A percentile compares a stretch with the other conserved stretches of the same genome.
These are phyloP conservation scores for Podaxis mareebaensis DNA, from an alignment of 768 basidiomycete genomes.

Conservation along the genomic window DNA sequence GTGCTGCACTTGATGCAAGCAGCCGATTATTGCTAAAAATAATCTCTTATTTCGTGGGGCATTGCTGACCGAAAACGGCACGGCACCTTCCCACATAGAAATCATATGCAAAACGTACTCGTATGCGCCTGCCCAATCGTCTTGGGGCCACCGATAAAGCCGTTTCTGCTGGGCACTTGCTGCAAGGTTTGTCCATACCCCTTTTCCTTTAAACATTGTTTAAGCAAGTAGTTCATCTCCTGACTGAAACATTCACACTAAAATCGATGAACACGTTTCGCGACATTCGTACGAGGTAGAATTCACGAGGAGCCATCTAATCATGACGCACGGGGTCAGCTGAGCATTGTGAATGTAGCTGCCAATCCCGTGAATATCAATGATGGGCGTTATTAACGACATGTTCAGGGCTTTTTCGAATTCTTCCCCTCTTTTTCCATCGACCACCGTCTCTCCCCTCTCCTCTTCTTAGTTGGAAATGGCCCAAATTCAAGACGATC, in stretches of 20 bases:
- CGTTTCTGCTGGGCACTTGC: too few species aligned
- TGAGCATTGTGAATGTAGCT: neutral
- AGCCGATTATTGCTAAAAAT: neutral
- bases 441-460: neutral
- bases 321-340: too few species aligned
- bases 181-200: too few species aligned
- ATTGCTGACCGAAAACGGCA: neutral
- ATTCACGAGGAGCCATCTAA: too few species aligned
- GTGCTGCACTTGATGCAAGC: too few species aligned
- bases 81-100: neutral
- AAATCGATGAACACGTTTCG: too few species aligned
- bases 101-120: neutral
- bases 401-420: neutral
- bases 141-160: too few species aligned
- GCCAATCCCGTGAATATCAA: neutral
- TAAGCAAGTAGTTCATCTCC: too few species aligned
- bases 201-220: too few species aligned
- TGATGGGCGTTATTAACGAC: neutral
- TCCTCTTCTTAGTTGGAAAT: conserved; percentile 26
- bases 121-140: too few species aligned
- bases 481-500: conserved; percentile 47
- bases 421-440: neutral
- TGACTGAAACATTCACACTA: too few species aligned
- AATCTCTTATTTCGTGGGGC: neutral
- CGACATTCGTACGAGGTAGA: too few species aligned